These are phyloP conservation scores for Aspergillus bridgeri DNA, from an alignment of 495 filamentous ascomycete species.

Conservation along the genomic window DNA sequence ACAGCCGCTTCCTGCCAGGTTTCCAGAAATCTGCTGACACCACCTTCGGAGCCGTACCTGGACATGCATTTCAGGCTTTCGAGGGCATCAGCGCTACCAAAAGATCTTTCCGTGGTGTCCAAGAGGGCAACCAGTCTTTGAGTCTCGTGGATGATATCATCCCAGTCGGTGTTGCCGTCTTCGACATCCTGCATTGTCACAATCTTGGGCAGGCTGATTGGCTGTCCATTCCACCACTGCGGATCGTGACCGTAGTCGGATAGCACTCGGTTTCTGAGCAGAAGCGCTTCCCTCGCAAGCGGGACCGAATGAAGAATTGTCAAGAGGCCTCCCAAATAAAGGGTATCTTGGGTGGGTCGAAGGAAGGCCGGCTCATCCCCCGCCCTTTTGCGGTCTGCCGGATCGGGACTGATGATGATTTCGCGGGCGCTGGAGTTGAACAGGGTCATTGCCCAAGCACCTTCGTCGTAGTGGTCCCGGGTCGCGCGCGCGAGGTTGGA, in stretches of 20 bases:
- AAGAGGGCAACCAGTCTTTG: constrained; percentile 89
- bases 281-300: constrained; percentile 68
- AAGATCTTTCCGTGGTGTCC: constrained; percentile 72
- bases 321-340: constrained; percentile 64
- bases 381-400: constrained; percentile 57
- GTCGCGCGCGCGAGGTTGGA: constrained; percentile 69
- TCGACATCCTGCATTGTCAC: constrained; percentile 48
- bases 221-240: constrained; percentile 83
- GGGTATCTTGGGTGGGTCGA: constrained; percentile 55
- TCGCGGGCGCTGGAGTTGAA: constrained; percentile 53
- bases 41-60: constrained; percentile 31
- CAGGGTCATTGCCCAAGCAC: constrained; percentile 72
- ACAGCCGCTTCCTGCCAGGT: constrained; percentile 43
- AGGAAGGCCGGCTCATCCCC: constrained; percentile 66
- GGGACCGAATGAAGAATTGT: constrained; percentile 85
- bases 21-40: constrained; percentile 35
- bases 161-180: constrained; percentile 34
- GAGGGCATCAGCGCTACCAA: constrained; percentile 68
- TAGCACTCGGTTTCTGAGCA: constrained; percentile 49
- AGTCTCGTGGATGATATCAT: constrained; percentile 47
- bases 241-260: constrained; percentile 63
- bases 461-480: constrained; percentile 66
- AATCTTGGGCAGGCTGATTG: constrained; percentile 56
- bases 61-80: constrained; percentile 41
- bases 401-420: constrained; percentile 57